Conservation (phyloP, 192 early-diverging fungal species). For the Linnemannia elongata region DNA sequence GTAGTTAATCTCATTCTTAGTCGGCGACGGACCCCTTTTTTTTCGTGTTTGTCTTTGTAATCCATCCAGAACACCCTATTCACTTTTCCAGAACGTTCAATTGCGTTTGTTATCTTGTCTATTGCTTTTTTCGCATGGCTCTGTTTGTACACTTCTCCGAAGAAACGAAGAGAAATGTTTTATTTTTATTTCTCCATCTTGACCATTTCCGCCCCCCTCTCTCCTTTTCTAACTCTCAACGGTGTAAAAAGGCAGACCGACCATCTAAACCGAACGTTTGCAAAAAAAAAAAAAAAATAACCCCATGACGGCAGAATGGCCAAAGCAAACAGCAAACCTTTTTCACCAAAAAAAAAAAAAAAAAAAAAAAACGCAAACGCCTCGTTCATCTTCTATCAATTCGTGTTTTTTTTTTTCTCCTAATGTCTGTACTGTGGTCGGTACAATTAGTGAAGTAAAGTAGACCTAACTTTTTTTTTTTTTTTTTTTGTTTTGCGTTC, state of each 20-base stretch:
- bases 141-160: background rate
- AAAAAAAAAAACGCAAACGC: background rate
- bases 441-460: too few relatives aligned
- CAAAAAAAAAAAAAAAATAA: too few relatives aligned
- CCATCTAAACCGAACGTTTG: too few relatives aligned
- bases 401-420: background rate
- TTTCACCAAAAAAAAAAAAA: too few relatives aligned
- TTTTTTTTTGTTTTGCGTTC: too few relatives aligned
- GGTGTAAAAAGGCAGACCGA: background rate
- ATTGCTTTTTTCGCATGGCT: background rate
- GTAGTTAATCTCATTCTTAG: background rate
- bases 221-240: background rate
- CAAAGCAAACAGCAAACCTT: background rate
- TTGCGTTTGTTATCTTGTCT: background rate
- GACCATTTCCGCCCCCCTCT: too few relatives aligned
- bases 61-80: background rate
- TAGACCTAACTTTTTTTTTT: too few relatives aligned
- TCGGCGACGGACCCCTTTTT: background rate
- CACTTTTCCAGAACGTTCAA: background rate
- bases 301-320: slow-evolving; percentile 1
- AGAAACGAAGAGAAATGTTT: background rate
- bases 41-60: background rate
- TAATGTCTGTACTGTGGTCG: too few relatives aligned
- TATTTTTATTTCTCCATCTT: background rate
- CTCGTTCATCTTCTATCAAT: background rate